A percentile compares a stretch with the other conserved stretches of the same genome.
Conservation (phyloP, 2,329 filamentous ascomycete species). For the Ploettnerulaceae sp. region DNA sequence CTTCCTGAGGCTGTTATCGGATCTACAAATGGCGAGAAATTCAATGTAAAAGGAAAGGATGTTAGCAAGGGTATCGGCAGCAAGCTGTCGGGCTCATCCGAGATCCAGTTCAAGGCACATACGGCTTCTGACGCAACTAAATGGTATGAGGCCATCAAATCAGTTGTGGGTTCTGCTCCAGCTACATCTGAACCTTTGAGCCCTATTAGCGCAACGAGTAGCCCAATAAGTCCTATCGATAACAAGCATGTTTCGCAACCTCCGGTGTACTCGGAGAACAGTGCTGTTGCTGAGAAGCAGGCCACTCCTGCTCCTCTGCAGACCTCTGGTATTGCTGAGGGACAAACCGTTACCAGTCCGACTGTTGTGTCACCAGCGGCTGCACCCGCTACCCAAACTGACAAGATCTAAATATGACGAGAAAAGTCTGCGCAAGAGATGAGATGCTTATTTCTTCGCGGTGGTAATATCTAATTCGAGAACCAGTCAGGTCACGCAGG, state of each 20-base stretch:
- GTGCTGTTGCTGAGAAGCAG: conserved; percentile 9
- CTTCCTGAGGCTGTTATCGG: conserved; percentile 85
- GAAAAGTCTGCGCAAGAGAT: neutral
- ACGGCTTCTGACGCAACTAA: conserved; percentile 73
- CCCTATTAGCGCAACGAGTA: conserved; percentile 16
- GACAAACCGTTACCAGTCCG: conserved; percentile 27
- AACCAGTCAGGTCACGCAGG: neutral
- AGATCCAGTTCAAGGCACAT: conserved; percentile 84
- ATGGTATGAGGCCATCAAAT: conserved; percentile 71
- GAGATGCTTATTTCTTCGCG: neutral
- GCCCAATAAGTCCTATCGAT: conserved; percentile 24
- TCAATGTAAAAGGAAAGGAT: conserved; percentile 94
- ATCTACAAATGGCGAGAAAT: conserved; percentile 68
- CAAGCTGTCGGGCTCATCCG: conserved; percentile 74
- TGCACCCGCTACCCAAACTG: neutral
- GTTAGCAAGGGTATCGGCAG: conserved; percentile 72
- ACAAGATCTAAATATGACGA: conserved; percentile 6
- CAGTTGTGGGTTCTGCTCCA: conserved; percentile 22
- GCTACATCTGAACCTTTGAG: conserved; percentile 14
- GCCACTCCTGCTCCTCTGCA: conserved; percentile 22
- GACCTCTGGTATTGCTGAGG: conserved; percentile 26
- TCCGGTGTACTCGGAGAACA: conserved; percentile 17
- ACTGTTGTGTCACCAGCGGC: conserved; percentile 4
- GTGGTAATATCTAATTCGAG: conserved; percentile 14
- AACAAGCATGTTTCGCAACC: conserved; percentile 18